Conservation (phyloP, 176 grass and related monocot species). For the Aegilops tauschii region DNA sequence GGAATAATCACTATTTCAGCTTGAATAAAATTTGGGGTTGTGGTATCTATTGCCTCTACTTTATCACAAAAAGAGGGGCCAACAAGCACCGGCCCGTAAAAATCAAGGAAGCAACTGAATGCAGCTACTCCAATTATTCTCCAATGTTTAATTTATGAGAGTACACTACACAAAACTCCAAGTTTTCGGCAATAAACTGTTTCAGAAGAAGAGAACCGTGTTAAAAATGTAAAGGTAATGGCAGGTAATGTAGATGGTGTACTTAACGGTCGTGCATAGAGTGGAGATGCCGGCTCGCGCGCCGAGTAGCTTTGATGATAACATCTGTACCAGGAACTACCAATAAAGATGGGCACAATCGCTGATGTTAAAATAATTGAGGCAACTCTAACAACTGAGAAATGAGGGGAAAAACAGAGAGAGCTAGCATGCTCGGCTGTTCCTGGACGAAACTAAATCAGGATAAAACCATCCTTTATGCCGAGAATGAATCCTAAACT, state of each 20-base stretch:
- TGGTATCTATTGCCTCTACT: too few species aligned
- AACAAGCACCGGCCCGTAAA: background rate
- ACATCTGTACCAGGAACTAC: constrained; percentile 32
- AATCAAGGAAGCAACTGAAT: background rate
- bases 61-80: background rate
- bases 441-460: background rate
- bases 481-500: too few species aligned
- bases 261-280: background rate
- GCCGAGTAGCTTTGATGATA: constrained; percentile 26
- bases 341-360: background rate
- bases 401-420: background rate
- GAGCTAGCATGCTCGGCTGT: background rate
- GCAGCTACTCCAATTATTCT: background rate
- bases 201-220: background rate
- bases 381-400: background rate
- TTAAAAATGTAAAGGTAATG: background rate
- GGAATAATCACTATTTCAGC: background rate
- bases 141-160: background rate
- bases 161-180: background rate
- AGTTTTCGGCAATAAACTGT: background rate
- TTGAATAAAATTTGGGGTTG: background rate
- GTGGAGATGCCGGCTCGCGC: constrained; percentile 10
- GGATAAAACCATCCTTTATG: background rate
- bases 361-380: background rate
- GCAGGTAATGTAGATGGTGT: background rate